Base-by-base conservation (phyloP, 192 early-diverging fungal species). In the Borealophlyctis nickersoniae region DNA sequence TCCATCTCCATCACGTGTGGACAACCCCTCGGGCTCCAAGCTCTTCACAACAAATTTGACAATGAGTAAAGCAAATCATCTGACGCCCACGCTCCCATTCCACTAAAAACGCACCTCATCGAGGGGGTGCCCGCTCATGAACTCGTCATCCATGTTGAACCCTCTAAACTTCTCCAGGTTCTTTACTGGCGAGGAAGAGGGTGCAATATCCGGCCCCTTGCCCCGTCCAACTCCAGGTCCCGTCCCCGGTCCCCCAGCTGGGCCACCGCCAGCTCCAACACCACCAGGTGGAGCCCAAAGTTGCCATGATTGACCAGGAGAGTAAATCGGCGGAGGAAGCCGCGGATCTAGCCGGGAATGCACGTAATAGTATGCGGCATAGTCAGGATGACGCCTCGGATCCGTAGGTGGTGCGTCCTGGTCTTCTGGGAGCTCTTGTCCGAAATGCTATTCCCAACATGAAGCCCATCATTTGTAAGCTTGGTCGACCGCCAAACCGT, bases 241-340 rank as follows among this genome's bases (percentile, higher is more conserved):
- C 31, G 31, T 58, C 57, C 19, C 30, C 30, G 4, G 53, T 65
- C n/a, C 30, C 23, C 1, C 36, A 14, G 24, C 59, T 19, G 56
- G 65, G 52, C 60, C 58, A 23, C 50, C 57, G n/a, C 49, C 59
- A 30, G 33, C 28, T 24, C 48, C 50, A 9, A 58, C 11, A 3
- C 35, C 48, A 0, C 56, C 77, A 32, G 84, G 68, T 26, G 78
- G 79, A 5, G 82, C 70, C 85, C 83, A 85, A 49, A 82, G 68
- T 56, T 85, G 77, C 88, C 88, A 88, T 14, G 83, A 79, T 32
- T 88, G 81, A 0, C 86, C 84, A 26, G 87, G 87, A 0, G 81
- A 68, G 63, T 89, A 89, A 54, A 80, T 67, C 31, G 79, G 77
- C 3, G 86, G 77, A 0, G 86, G 77, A 14, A 79, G 73, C 24